Percentiles rank a stretch among this genome's conserved stretches.
phyloP scores from a whole-genome alignment of 2,329 filamentous ascomycete species.

The Fusarium tuaranense region DNA sequence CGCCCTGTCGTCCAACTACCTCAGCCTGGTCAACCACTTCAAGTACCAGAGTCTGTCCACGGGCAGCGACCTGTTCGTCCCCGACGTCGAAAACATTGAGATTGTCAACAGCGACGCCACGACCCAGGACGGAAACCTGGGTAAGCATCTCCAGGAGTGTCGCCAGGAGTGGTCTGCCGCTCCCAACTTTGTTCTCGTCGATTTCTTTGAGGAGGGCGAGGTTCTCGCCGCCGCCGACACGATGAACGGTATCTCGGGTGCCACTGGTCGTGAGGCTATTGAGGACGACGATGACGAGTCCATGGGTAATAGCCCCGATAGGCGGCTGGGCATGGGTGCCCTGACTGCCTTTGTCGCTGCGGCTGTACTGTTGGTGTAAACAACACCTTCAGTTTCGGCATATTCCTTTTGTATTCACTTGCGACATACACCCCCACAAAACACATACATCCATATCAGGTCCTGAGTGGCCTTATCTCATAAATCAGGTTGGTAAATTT shows the following conservation, averaged over 20 bases:
- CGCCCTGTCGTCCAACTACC: slow-evolving; percentile 68
- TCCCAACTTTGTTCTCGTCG: slow-evolving; percentile 82
- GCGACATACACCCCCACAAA: slow-evolving; percentile 11
- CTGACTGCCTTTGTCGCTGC: slow-evolving; percentile 58
- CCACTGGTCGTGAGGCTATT: slow-evolving; percentile 50
- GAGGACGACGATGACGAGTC: slow-evolving; percentile 28
- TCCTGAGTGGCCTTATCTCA: slow-evolving; percentile 18
- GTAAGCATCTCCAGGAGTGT: slow-evolving; percentile 66
- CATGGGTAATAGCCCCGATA: slow-evolving; percentile 29
- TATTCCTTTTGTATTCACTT: slow-evolving; percentile 21
- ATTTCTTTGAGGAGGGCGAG: slow-evolving; percentile 81
- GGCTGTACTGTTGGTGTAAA: slow-evolving; percentile 52
- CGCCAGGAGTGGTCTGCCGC: slow-evolving; percentile 67
- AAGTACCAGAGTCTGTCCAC: slow-evolving; percentile 68
- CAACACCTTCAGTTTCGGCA: background rate
- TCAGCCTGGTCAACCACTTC: slow-evolving; percentile 87
- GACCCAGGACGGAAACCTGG: slow-evolving; percentile 63
- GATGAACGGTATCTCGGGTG: slow-evolving; percentile 67
- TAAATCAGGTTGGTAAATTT: slow-evolving; percentile 27
- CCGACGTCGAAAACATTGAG: slow-evolving; percentile 69
- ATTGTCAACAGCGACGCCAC: slow-evolving; percentile 75
- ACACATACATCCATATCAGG: slow-evolving; percentile 17
- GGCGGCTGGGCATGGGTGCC: slow-evolving; percentile 51
- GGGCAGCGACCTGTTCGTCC: slow-evolving; percentile 64
- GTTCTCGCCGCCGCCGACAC: slow-evolving; percentile 76